Evolutionary conservation across 2,329 filamentous ascomycete genomes (phyloP).

Genomic region (Verticillium dahliae): DNA sequence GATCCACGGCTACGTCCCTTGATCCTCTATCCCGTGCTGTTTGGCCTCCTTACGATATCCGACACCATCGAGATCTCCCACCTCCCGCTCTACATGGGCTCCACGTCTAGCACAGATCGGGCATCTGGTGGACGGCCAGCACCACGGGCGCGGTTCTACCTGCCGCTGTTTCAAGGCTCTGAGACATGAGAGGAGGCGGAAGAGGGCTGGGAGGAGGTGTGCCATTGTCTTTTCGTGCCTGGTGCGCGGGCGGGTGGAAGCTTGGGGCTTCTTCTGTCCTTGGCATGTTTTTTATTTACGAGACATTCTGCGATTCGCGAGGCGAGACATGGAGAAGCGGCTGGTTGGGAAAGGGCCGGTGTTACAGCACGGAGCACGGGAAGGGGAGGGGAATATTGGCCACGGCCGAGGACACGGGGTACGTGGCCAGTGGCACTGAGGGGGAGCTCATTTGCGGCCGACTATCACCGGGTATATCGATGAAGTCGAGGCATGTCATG

Average conservation of each 20-base stretch:
- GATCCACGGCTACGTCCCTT: too few species aligned
- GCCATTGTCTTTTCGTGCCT: too few species aligned
- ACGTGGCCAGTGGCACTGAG: not conserved
- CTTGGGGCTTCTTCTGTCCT: not conserved
- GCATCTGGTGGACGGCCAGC: too few species aligned
- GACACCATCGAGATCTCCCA: too few species aligned
- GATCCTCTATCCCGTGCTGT: too few species aligned
- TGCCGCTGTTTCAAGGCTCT: too few species aligned
- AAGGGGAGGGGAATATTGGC: not conserved
- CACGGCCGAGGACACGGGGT: not conserved
- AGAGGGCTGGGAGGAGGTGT: too few species aligned
- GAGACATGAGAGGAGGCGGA: too few species aligned
- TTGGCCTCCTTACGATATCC: too few species aligned
- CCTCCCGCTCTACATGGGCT: too few species aligned
- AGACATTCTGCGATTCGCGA: not conserved
- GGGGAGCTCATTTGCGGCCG: not conserved
- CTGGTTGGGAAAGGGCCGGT: not conserved
- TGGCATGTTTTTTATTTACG: not conserved
- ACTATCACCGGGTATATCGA: not conserved
- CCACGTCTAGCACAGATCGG: too few species aligned
- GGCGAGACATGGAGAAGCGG: not conserved
- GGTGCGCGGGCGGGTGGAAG: not conserved
- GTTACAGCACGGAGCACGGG: not conserved
- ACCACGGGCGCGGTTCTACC: too few species aligned
- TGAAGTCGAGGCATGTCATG: not conserved